Evolutionary conservation across 202 grass and related monocot species (phyloP).

Genomic region (Carex arenaria): DNA sequence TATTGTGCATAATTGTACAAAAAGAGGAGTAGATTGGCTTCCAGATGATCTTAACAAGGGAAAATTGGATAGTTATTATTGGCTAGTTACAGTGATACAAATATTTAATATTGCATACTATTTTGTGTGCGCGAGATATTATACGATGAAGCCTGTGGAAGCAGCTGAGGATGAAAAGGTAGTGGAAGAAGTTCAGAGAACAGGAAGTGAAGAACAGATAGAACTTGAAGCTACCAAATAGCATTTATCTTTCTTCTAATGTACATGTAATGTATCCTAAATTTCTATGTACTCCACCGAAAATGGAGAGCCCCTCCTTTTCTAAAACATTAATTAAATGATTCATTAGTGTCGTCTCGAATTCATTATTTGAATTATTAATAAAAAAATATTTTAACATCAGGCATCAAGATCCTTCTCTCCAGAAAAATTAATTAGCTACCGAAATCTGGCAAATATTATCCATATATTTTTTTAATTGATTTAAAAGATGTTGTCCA

Average conservation of each 20-base stretch:
- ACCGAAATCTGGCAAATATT: too few relatives aligned
- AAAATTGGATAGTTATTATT: constrained; percentile 68
- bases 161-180: neutral
- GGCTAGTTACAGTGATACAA: constrained; percentile 50
- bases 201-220: neutral
- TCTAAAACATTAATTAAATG: neutral
- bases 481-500: neutral
- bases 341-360: neutral
- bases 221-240: constrained; percentile 27
- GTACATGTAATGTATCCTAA: neutral
- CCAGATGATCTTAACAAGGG: constrained; percentile 70
- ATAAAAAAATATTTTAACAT: too few relatives aligned
- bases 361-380: too few relatives aligned
- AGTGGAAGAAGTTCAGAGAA: neutral
- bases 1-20: constrained; percentile 44
- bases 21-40: constrained; percentile 39
- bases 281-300: neutral
- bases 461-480: neutral
- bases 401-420: too few relatives aligned
- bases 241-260: neutral
- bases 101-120: constrained; percentile 56
- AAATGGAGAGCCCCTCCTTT: neutral
- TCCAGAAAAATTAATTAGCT: too few relatives aligned
- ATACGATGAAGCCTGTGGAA: constrained; percentile 46
- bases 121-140: constrained; percentile 47